Evolutionary conservation across 495 filamentous ascomycete genomes (phyloP).

Genomic region (Aspergillus sparsus): DNA sequence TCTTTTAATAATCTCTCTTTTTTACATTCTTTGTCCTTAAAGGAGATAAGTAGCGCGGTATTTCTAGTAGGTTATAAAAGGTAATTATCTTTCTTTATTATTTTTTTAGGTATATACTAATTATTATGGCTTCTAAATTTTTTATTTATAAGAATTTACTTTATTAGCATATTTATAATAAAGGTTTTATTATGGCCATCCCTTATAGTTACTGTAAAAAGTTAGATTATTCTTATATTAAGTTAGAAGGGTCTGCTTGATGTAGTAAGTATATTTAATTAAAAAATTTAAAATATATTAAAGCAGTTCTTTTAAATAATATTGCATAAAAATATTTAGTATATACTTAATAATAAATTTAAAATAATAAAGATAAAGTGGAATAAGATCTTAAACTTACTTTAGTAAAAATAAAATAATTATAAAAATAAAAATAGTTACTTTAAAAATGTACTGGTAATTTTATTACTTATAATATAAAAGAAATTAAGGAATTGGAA

Average conservation of each 20-base stretch:
- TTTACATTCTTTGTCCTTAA: too few species aligned
- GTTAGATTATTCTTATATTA: not conserved
- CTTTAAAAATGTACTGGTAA: not conserved
- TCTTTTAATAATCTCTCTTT: not conserved
- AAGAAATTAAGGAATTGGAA: not conserved
- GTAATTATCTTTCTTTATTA: not conserved
- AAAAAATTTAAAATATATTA: too few species aligned
- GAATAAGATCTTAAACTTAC: too few species aligned
- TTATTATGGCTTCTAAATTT: not conserved
- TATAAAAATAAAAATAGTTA: constrained; percentile 4
- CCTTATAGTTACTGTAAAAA: not conserved
- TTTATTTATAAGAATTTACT: not conserved
- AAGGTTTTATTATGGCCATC: not conserved
- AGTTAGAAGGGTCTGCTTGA: not conserved
- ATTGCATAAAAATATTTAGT: too few species aligned
- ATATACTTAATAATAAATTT: too few species aligned
- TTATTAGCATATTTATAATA: not conserved
- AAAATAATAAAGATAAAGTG: too few species aligned
- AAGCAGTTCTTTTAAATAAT: too few species aligned
- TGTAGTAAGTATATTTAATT: not conserved
- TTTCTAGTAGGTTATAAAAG: not conserved
- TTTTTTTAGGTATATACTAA: not conserved
- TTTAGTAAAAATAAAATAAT: not conserved
- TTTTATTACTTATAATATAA: constrained; percentile 4
- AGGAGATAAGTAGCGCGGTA: too few species aligned